Evolutionary conservation across 352 stramenopile genomes (phyloP).

Genomic region (Pythium phragmiticola): DNA sequence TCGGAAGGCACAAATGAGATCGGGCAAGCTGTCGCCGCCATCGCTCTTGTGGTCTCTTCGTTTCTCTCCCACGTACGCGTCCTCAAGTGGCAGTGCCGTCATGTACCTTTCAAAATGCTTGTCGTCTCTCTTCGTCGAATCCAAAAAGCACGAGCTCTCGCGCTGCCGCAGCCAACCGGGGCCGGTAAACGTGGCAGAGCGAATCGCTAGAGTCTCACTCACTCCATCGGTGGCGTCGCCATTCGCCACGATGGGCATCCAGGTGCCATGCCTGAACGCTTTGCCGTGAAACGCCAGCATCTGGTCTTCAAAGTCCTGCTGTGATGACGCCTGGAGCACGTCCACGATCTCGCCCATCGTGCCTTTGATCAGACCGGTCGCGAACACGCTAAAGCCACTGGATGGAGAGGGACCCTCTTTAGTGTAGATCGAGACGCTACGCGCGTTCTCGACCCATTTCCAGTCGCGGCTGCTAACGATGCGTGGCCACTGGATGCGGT

Average conservation of each 20-base stretch:
- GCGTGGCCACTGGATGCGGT: too few relatives aligned
- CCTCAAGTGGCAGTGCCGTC: constrained; percentile 14
- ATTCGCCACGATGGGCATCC: too few relatives aligned
- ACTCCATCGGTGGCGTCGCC: too few relatives aligned
- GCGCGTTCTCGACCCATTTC: constrained; percentile 21
- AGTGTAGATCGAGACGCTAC: constrained; percentile 19
- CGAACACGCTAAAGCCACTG: constrained; percentile 4
- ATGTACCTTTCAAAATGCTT: constrained; percentile 21
- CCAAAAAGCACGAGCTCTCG: constrained; percentile 26
- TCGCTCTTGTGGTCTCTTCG: neutral
- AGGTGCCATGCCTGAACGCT: constrained; percentile 20
- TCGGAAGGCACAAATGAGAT: constrained; percentile 8
- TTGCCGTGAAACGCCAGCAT: constrained; percentile 21
- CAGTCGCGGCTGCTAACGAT: neutral
- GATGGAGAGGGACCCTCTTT: neutral
- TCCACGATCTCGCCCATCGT: constrained; percentile 10
- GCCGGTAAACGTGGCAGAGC: constrained; percentile 1
- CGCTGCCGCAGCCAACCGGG: constrained; percentile 1
- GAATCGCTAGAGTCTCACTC: constrained; percentile 5
- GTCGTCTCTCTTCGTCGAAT: neutral
- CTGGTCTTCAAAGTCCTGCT: constrained; percentile 8
- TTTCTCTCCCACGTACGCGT: neutral
- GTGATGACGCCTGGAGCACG: constrained; percentile 4
- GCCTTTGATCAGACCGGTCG: constrained; percentile 12
- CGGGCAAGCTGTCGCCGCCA: neutral